phyloP scores from a whole-genome alignment of 306 rosid genomes.

The Delonix regia region DNA sequence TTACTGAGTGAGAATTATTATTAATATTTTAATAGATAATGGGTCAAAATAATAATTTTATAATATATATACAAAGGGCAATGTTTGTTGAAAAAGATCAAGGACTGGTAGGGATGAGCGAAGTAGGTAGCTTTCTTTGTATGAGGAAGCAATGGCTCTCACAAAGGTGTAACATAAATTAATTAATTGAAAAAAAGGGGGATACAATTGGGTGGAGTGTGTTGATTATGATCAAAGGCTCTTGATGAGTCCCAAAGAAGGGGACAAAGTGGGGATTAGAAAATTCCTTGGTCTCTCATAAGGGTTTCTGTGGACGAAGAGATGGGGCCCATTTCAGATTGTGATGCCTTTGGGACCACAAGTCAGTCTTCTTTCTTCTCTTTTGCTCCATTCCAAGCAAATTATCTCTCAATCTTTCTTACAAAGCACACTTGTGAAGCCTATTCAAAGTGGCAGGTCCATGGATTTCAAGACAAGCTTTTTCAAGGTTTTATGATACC shows the following conservation, averaged over 20 bases:
- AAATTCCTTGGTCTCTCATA: conserved; percentile 6
- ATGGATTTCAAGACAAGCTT: conserved; percentile 14
- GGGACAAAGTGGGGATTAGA: conserved; percentile 22
- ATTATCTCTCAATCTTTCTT: conserved; percentile 21
- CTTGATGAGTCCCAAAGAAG: conserved; percentile 1
- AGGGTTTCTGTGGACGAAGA: conserved; percentile 26
- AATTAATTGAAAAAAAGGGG: too few relatives aligned
- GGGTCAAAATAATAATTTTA: too few relatives aligned
- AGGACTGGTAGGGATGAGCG: conserved; percentile 34
- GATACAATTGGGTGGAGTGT: background rate
- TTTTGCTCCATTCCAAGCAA: conserved; percentile 1
- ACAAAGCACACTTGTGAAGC: background rate
- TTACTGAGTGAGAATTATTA: too few relatives aligned
- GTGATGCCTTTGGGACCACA: conserved; percentile 29
- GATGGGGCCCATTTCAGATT: conserved; percentile 20
- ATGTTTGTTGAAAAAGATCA: conserved; percentile 27
- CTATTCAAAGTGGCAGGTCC: background rate
- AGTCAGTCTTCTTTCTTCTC: background rate
- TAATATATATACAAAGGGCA: background rate
- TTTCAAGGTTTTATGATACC: background rate
- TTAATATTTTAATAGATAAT: too few relatives aligned
- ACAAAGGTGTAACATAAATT: conserved; percentile 18
- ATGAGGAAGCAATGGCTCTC: conserved; percentile 37
- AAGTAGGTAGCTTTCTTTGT: conserved; percentile 6
- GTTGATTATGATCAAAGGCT: conserved; percentile 1